A percentile compares a stretch with the other conserved stretches of the same genome.
Conservation (phyloP, 2,329 filamentous ascomycete genomes). For the Sporothrix schenckii region DNA sequence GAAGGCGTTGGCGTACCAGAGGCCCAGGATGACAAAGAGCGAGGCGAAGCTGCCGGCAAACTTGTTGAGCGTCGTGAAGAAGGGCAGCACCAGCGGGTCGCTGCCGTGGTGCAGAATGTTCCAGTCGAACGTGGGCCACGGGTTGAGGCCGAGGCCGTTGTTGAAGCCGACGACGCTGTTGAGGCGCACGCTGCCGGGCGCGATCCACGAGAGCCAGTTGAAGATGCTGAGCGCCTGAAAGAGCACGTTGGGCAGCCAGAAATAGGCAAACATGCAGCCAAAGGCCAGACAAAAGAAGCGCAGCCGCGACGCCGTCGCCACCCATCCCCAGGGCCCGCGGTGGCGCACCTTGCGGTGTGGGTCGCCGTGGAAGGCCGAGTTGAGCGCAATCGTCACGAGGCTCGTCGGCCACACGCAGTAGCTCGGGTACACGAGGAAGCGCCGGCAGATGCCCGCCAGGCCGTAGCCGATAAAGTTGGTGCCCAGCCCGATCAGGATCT, state of each 20-base stretch:
- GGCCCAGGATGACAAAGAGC: background rate
- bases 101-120: background rate
- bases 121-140: conserved; percentile 5
- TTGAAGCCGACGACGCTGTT: conserved; percentile 13
- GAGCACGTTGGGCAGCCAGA: background rate
- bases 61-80: conserved; percentile 10
- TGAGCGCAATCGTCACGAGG: conserved; percentile 52
- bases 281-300: background rate
- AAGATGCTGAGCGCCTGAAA: conserved; percentile 4
- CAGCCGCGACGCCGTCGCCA: background rate
- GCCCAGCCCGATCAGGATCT: conserved; percentile 47
- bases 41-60: conserved; percentile 1
- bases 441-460: conserved; percentile 53
- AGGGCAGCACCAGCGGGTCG: background rate
- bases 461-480: conserved; percentile 61
- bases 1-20: conserved; percentile 17
- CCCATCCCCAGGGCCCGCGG: background rate
- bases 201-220: conserved; percentile 12
- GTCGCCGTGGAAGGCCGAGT: conserved; percentile 51
- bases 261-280: conserved; percentile 9
- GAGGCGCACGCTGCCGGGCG: background rate
- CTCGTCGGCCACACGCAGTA: conserved; percentile 57
- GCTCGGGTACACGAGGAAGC: conserved; percentile 56
- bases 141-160: background rate
- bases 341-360: background rate